A percentile compares a stretch with the other conserved stretches of the same genome.
phyloP scores from a whole-genome alignment of 2,329 filamentous ascomycete species.

The Fusarium sp. region DNA sequence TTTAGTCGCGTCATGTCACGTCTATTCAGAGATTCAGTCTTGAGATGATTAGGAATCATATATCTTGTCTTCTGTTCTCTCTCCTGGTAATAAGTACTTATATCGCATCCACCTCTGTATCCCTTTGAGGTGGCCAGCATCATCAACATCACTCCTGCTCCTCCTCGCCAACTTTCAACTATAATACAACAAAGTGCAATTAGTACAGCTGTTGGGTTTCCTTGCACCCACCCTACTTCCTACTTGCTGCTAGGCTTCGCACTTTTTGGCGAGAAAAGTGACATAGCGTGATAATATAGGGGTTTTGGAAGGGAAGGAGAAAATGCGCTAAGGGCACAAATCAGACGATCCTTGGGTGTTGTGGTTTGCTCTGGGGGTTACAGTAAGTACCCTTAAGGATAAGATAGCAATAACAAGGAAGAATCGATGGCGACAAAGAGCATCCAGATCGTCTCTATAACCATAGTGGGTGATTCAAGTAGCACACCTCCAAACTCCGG shows the following conservation, averaged over 20 bases:
- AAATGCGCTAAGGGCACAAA: not conserved
- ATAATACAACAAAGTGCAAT: slow-evolving; percentile 41
- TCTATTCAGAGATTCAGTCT: not conserved
- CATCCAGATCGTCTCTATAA: slow-evolving; percentile 47
- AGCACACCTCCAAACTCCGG: slow-evolving; percentile 42
- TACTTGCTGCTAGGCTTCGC: slow-evolving; percentile 8
- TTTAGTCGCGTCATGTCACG: not conserved
- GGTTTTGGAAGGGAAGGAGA: slow-evolving; percentile 6
- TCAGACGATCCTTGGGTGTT: slow-evolving; percentile 11
- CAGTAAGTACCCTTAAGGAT: slow-evolving; percentile 16
- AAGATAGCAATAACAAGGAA: slow-evolving; percentile 11
- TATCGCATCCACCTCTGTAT: slow-evolving; percentile 20
- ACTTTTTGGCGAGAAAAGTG: not conserved
- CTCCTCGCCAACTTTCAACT: slow-evolving; percentile 14
- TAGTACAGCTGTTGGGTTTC: slow-evolving; percentile 11
- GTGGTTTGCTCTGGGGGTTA: slow-evolving; percentile 2
- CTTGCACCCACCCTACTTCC: slow-evolving; percentile 7
- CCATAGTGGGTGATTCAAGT: slow-evolving; percentile 44
- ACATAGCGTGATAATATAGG: slow-evolving; percentile 37
- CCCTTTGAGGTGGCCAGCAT: not conserved
- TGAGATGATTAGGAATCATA: slow-evolving; percentile 18
- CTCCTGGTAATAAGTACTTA: slow-evolving; percentile 17
- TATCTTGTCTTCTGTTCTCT: slow-evolving; percentile 29
- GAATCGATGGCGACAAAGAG: slow-evolving; percentile 23
- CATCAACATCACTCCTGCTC: slow-evolving; percentile 3